Evolutionary conservation across 306 rosid genomes (phyloP), one percentile per base, ranked within the genome.

Genomic region (Medicago ruthenica): DNA sequence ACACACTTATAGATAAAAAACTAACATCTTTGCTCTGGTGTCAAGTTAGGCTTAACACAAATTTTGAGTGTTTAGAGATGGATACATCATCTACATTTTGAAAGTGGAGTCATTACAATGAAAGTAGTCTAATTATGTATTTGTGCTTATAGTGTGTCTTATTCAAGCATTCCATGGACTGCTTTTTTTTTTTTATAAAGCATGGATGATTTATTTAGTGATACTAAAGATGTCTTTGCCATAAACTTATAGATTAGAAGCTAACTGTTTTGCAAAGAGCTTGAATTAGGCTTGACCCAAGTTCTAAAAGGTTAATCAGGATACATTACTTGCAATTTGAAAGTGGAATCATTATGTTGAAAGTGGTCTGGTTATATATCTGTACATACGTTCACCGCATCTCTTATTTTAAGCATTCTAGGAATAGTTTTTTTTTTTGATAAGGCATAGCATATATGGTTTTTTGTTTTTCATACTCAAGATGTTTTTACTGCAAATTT

Each of bases 321-420:
- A 65, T 65, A 65, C 71, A 40, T 18, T 9, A 40, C 51, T 65
- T 65, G 27, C 51, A 65, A 40, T 17, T 40, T 40, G 51, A 20
- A 21, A 17, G 48, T 18, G 51, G 34, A 17, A 18, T 65, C 51
- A 65, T 65, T 40, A 66, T 65, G 45, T 37, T 39, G 70, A 65
- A 39, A 65, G 48, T 65, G 15, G 31, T 65, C 24, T 64, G 21
- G 17, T 39, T 63, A 9, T 37, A 41, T 37, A 39, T 65, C 47
- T 65, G n/a, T 39, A 10, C 70, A 65, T 40, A 6, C 31, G 41
- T 15, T 61, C 14, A 61, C 17, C 40, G 27, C 5, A 16, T 39
- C 11, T 65, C 36, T 40, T 66, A 40, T 65, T 65, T 18, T 65
- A 40, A 39, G 51, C 51, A 64, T 39, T n/a, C n/a, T n/a, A n/a